Base-by-base conservation (phyloP, 352 stramenopile genomes). In the Phytophthora quininea region DNA sequence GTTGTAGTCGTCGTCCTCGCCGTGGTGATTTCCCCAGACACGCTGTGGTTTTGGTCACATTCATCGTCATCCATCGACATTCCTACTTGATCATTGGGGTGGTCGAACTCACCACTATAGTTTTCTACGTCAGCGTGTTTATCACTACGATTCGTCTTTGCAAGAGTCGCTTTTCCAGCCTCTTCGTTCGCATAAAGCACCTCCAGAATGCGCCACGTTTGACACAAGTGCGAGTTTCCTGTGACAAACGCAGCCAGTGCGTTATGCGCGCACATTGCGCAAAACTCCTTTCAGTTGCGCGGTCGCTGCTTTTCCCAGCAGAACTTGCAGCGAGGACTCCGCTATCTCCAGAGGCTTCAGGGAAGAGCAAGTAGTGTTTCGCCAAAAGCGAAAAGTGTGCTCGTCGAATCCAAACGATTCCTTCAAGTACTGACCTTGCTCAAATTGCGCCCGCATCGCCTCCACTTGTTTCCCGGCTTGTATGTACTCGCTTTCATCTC, bases 141-240 rank as follows among this genome's bases (percentile, higher is more conserved):
- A 43, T 43, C 43, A n/a, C 24, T 37, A 31, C 27, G 52, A 32
- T 40, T 45, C 14, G 54, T 52, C 14, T 58, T 49, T 4, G 24
- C 33, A 24, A 30, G 51, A 51, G 68, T 70, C 11, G 19, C 24
- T 15, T 64, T 68, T 19, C 40, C 64, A 35, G 58, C 59, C 33
- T 74, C 66, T 35, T 83, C 70, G 19, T 86, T 77, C n/a, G 67
- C 66, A 45, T 85, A 95, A 12, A 96, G 55, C 19, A 96, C 81
- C 10, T 95, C 78, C 7, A 96, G 62, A 54, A 96, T 93, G 8
- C 86, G 88, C 89, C 89, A 96, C 84, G 93, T 96, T 30, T 94
- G 86, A 32, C 84, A 91, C 49, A 95, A 55, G 48, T 93, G 84
- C 4, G 78, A 53, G 53, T 93, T 92, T 2, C 85, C 85, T 0